Percentiles rank a stretch among this genome's conserved stretches.
These are phyloP conservation scores for Mycena kentingensis DNA, from an alignment of 768 basidiomycete genomes.

Conservation along the genomic window DNA sequence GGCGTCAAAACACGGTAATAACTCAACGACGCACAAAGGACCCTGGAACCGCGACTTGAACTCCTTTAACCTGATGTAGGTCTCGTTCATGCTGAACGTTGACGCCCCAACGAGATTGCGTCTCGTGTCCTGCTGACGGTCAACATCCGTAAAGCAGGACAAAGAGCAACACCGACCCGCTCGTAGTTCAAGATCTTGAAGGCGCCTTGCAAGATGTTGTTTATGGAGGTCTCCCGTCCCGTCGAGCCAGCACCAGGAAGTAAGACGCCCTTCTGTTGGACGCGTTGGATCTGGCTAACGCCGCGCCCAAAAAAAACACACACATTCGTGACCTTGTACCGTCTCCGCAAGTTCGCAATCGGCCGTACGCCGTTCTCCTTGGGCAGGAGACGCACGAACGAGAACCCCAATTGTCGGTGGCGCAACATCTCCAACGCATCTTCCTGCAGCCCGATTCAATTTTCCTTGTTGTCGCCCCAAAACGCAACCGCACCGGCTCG, in stretches of 20 bases:
- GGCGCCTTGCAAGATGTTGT: constrained; percentile 79
- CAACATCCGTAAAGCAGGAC: not conserved
- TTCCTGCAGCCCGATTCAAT: constrained; percentile 38
- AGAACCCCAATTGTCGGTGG: constrained; percentile 78
- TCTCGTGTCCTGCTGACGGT: constrained; percentile 54
- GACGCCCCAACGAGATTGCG: constrained; percentile 75
- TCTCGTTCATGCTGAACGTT: constrained; percentile 79
- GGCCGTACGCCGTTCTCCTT: constrained; percentile 95
- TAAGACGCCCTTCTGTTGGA: not conserved
- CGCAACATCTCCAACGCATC: constrained; percentile 68
- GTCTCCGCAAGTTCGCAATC: constrained; percentile 83
- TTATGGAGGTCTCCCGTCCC: constrained; percentile 64
- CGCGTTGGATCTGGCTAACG: too few species aligned
- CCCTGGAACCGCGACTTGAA: constrained; percentile 60
- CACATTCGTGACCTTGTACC: constrained; percentile 38
- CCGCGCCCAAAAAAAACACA: too few species aligned
- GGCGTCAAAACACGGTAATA: not conserved
- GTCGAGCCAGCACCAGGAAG: constrained; percentile 33
- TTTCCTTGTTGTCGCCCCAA: constrained; percentile 1
- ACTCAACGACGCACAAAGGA: not conserved
- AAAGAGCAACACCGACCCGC: constrained; percentile 52
- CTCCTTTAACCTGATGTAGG: constrained; percentile 70
- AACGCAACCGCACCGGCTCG: constrained; percentile 41
- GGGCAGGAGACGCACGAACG: constrained; percentile 85
- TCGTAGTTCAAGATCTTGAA: constrained; percentile 90